Base-by-base conservation (phyloP, 2,329 filamentous ascomycete species). In the Aspergillus chevalieri region DNA sequence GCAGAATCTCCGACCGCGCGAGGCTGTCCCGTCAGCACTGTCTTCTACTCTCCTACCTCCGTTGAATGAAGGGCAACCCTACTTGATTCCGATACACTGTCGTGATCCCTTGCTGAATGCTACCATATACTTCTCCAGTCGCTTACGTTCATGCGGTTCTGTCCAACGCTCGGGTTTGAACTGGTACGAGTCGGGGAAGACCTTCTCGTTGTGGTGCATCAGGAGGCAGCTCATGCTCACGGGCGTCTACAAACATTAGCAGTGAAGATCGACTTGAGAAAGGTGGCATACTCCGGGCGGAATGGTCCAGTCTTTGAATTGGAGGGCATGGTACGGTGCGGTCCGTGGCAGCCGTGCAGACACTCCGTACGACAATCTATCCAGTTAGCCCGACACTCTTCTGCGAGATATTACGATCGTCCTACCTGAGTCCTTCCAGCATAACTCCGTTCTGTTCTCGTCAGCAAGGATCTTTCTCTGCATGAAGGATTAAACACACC, bases 1-100 rank as follows among this genome's bases (percentile, higher is more conserved):
- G 44, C 43, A 64, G 63, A 8, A 70, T 55, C 48, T 69, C 66
- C 4, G 65, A 59, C 15, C 62, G 58, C 1, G 67, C 67, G 2
- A 69, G 60, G 26, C 66, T 69, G 6, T 14, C 30, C 2, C 14
- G 15, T 41, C 9, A 5, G 14, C 36, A 42, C 21, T 22, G 21
- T 44, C 17, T 17, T 17, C 17, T 17, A 17, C 17, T 17, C 17
- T 17, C 17, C 17, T 17, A 17, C 17, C 17, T 22, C 9, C 5
- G 39, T 47, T 47, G 21, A 48, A 33, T 41, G 1, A 24, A 15
- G 14, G 38, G 44, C 6, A 41, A 9, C 47, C 52, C 10, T 56
- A 65, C 63, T 77, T 73, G 42, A 73, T 72, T 14, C 76, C 76
- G 10, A 74, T 62, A 51, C 76, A 79, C 58, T 70, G 69, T 19